Evolutionary conservation across 2,329 filamentous ascomycete species (phyloP).

Genomic region (Teratosphaeria destructans): DNA sequence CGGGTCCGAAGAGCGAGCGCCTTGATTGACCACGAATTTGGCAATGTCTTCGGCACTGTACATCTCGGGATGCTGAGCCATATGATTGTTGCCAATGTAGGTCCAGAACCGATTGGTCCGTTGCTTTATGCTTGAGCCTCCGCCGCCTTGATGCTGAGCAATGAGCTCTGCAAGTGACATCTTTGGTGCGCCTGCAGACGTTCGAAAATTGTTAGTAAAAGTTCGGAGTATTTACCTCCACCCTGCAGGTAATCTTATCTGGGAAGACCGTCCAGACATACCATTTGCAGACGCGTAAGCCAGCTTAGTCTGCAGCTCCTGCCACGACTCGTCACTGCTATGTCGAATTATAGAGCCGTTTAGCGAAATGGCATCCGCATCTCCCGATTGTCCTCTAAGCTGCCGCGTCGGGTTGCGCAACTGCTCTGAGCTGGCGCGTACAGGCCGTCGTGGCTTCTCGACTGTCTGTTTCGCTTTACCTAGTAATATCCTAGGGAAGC

Average conservation of each 20-base stretch:
- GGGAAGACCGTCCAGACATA: not conserved
- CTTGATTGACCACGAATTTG: conserved; percentile 11
- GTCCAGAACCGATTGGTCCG: conserved; percentile 27
- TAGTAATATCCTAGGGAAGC: conserved; percentile 24
- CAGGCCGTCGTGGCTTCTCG: conserved; percentile 14
- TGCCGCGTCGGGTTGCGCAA: conserved; percentile 4
- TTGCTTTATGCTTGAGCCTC: conserved; percentile 13
- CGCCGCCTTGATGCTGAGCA: conserved; percentile 15
- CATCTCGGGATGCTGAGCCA: conserved; percentile 24
- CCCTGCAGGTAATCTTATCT: no score
- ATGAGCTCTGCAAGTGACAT: conserved; percentile 23
- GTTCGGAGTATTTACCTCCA: not conserved
- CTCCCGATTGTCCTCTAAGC: conserved; percentile 3
- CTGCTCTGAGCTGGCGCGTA: conserved; percentile 16
- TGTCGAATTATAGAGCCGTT: conserved; percentile 10
- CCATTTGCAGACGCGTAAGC: conserved; percentile 1
- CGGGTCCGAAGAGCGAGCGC: conserved; percentile 1
- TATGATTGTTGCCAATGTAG: conserved; percentile 26
- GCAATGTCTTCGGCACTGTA: conserved; percentile 21
- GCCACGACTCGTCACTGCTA: conserved; percentile 14
- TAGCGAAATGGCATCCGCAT: conserved; percentile 18
- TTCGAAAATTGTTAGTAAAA: not conserved
- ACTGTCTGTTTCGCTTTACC: conserved; percentile 4
- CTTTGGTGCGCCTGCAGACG: conserved; percentile 5
- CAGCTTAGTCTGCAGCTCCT: conserved; percentile 11